Conservation (phyloP, 2,329 filamentous ascomycete genomes). For the Fusarium metavorans region DNA sequence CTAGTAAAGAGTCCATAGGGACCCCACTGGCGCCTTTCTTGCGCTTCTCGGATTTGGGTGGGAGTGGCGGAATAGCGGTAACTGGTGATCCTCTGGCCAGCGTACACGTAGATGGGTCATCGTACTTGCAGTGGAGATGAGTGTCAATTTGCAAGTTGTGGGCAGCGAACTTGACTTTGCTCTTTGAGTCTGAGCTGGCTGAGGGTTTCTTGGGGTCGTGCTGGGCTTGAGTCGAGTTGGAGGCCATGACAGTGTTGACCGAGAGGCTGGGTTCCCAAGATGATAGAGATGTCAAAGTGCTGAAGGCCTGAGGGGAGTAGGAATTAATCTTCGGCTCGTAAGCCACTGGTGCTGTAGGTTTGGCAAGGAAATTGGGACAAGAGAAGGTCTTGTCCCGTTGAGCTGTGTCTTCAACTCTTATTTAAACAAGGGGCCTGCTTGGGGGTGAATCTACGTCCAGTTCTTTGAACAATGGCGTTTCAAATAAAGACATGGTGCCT, state of each 20-base stretch:
- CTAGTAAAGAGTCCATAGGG: slow-evolving; percentile 3
- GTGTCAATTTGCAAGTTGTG: neutral
- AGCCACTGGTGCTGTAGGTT: neutral
- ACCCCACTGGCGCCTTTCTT: neutral
- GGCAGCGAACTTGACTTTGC: neutral
- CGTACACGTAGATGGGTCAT: neutral
- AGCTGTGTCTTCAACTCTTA: slow-evolving; percentile 10
- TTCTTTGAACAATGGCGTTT: slow-evolving; percentile 15
- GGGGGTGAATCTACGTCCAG: neutral
- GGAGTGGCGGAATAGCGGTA: neutral
- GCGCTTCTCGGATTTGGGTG: neutral
- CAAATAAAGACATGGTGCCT: slow-evolving; percentile 3
- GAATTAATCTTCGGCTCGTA: neutral
- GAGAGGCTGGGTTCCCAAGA: neutral
- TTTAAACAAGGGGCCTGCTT: neutral
- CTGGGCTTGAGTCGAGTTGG: neutral
- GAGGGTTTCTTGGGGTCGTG: neutral
- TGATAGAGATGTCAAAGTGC: neutral
- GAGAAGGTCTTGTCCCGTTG: neutral
- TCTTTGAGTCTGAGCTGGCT: neutral
- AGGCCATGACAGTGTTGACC: neutral
- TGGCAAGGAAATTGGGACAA: neutral
- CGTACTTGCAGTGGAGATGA: neutral
- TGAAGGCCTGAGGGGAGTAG: neutral
- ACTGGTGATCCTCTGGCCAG: neutral